Percentiles rank a stretch among this genome's conserved stretches.
phyloP scores from a whole-genome alignment of 192 early-diverging fungal species.

The Podila horticola region DNA sequence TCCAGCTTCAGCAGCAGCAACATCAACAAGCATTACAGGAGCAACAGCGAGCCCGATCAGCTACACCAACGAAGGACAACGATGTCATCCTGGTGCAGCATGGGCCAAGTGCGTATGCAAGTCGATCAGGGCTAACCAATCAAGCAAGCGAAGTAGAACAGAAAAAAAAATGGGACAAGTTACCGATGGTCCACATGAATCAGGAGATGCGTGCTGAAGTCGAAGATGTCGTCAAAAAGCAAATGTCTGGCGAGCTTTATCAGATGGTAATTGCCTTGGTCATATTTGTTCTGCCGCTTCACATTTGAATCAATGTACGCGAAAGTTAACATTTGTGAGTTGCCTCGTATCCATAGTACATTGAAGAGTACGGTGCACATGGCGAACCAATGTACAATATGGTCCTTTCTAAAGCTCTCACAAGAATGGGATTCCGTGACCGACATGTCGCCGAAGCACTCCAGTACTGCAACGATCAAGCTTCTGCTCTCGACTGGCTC shows the following conservation, averaged over 20 bases:
- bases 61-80: slow-evolving; percentile 19
- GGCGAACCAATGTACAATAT: slow-evolving; percentile 49
- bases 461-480: slow-evolving; percentile 57
- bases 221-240: slow-evolving; percentile 73
- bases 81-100: background rate
- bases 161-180: slow-evolving; percentile 65
- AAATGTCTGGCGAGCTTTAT: slow-evolving; percentile 49
- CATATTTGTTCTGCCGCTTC: background rate
- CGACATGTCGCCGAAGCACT: slow-evolving; percentile 83
- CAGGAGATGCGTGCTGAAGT: slow-evolving; percentile 64
- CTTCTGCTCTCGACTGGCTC: slow-evolving; percentile 83
- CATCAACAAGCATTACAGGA: slow-evolving; percentile 52
- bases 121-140: slow-evolving; percentile 21
- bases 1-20: slow-evolving; percentile 42
- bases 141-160: slow-evolving; percentile 45
- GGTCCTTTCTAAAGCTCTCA: slow-evolving; percentile 45
- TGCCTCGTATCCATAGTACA: slow-evolving; percentile 14
- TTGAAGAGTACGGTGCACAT: slow-evolving; percentile 44
- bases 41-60: slow-evolving; percentile 20
- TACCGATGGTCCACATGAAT: slow-evolving; percentile 77
- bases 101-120: slow-evolving; percentile 39
- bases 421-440: slow-evolving; percentile 74
- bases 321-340: background rate
- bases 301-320: background rate
- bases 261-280: slow-evolving; percentile 20